Conservation (phyloP, 495 filamentous ascomycete genomes). For the Neurospora sp. region DNA sequence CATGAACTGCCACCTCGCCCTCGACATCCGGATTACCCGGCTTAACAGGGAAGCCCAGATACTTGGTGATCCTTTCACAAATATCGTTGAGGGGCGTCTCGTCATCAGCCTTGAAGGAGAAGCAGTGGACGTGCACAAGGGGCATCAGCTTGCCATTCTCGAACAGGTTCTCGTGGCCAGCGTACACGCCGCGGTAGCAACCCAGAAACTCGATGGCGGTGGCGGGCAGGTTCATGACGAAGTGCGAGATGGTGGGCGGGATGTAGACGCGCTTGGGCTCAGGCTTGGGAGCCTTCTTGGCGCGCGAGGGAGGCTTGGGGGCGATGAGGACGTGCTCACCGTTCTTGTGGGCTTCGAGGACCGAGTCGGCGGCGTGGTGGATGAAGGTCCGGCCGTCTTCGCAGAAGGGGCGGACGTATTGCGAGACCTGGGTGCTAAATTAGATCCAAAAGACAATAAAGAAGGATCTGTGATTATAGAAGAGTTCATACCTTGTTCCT, state of each 20-base stretch:
- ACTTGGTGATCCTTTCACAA: conserved; percentile 53
- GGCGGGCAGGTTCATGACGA: conserved; percentile 94
- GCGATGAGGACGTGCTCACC: conserved; percentile 35
- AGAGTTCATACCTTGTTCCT: conserved; percentile 58
- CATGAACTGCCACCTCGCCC: conserved; percentile 53
- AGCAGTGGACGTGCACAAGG: conserved; percentile 86
- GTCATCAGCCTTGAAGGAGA: conserved; percentile 64
- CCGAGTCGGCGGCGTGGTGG: conserved; percentile 47
- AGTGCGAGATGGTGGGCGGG: conserved; percentile 73
- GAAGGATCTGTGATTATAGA: not conserved
- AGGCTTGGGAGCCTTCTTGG: conserved; percentile 21
- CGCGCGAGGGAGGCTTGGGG: conserved; percentile 29
- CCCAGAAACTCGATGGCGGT: conserved; percentile 75
- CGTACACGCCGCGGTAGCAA: conserved; percentile 76
- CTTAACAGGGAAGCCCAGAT: conserved; percentile 51
- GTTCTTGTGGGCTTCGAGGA: conserved; percentile 44
- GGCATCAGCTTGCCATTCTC: too few species aligned
- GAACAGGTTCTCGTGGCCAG: conserved; percentile 48
- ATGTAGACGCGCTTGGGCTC: conserved; percentile 38
- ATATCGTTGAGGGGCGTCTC: conserved; percentile 50
- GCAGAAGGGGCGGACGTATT: conserved; percentile 71
- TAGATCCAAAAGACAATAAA: not conserved
- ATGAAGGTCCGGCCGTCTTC: conserved; percentile 77
- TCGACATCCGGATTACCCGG: conserved; percentile 46
- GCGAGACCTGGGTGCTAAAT: conserved; percentile 39